These are phyloP conservation scores for Hyaloscypha variabilis DNA, from an alignment of 495 filamentous ascomycete species.

Conservation along the genomic window DNA sequence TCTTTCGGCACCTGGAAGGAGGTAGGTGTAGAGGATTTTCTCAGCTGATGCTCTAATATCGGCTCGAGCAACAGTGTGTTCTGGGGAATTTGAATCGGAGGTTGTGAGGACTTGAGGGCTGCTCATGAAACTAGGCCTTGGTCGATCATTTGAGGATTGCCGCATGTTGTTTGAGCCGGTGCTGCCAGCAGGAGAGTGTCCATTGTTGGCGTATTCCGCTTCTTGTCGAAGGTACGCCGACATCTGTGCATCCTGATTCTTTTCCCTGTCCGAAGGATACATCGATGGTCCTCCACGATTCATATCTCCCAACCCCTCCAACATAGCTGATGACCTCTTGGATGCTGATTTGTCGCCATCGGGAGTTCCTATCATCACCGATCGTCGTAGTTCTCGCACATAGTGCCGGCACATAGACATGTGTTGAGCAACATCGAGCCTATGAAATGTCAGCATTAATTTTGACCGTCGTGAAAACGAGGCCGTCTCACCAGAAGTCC, in stretches of 20 bases:
- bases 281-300: slow-evolving; percentile 58
- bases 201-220: slow-evolving; percentile 41
- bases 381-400: slow-evolving; percentile 91
- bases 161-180: slow-evolving; percentile 51
- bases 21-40: slow-evolving; percentile 95
- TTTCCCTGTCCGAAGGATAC: slow-evolving; percentile 53
- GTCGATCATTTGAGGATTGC: slow-evolving; percentile 40
- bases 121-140: slow-evolving; percentile 70
- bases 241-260: slow-evolving; percentile 77
- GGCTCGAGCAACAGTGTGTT: slow-evolving; percentile 78
- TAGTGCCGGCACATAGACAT: slow-evolving; percentile 98
- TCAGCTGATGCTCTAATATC: slow-evolving; percentile 94
- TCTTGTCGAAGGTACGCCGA: slow-evolving; percentile 90
- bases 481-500: slow-evolving; percentile 82
- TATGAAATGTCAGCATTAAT: slow-evolving; percentile 36
- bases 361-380: slow-evolving; percentile 89
- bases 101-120: slow-evolving; percentile 56
- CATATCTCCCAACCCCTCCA: slow-evolving; percentile 73
- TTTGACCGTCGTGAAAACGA: not conserved
- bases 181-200: slow-evolving; percentile 72
- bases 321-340: slow-evolving; percentile 77
- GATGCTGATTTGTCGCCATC: slow-evolving; percentile 82
- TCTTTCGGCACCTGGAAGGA: slow-evolving; percentile 89
- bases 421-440: slow-evolving; percentile 99
- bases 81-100: slow-evolving; percentile 73